phyloP scores from a whole-genome alignment of 352 stramenopile species.

The Blastocystis sp. region DNA sequence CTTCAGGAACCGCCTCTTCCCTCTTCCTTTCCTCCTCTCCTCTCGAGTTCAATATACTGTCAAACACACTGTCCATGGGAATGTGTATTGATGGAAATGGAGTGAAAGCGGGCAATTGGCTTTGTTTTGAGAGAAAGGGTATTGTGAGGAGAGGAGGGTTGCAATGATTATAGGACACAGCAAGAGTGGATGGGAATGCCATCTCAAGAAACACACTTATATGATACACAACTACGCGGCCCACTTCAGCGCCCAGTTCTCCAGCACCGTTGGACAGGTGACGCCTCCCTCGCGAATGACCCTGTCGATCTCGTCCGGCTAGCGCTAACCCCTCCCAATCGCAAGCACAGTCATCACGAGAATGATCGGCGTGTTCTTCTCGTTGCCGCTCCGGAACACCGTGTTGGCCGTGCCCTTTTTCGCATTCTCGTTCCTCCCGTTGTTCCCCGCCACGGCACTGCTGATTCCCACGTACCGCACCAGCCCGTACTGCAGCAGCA shows the following conservation, averaged over 20 bases:
- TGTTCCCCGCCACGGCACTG: not conserved
- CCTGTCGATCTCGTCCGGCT: constrained; percentile 49
- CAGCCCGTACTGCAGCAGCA: constrained; percentile 19
- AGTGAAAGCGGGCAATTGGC: not conserved
- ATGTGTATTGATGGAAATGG: not conserved
- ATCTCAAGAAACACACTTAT: no score
- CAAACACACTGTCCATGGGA: constrained; percentile 46
- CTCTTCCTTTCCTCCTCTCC: not conserved
- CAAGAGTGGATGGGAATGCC: no score
- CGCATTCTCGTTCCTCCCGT: not conserved
- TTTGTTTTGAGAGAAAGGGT: not conserved
- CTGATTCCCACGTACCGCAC: not conserved
- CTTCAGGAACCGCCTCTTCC: not conserved
- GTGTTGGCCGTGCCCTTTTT: not conserved
- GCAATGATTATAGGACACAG: no score
- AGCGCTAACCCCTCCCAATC: not conserved
- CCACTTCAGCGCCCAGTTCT: constrained; percentile 56
- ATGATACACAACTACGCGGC: not conserved
- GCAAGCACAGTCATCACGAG: not conserved
- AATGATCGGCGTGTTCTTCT: constrained; percentile 26
- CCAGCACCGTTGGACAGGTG: constrained; percentile 9
- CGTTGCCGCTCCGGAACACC: constrained; percentile 34
- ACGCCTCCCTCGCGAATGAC: not conserved
- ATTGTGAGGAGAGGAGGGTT: no score
- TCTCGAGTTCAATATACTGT: constrained; percentile 66